A percentile compares a stretch with the other conserved stretches of the same genome.
Conservation (phyloP, 306 rosid genomes). For the Glycine tomentella region DNA sequence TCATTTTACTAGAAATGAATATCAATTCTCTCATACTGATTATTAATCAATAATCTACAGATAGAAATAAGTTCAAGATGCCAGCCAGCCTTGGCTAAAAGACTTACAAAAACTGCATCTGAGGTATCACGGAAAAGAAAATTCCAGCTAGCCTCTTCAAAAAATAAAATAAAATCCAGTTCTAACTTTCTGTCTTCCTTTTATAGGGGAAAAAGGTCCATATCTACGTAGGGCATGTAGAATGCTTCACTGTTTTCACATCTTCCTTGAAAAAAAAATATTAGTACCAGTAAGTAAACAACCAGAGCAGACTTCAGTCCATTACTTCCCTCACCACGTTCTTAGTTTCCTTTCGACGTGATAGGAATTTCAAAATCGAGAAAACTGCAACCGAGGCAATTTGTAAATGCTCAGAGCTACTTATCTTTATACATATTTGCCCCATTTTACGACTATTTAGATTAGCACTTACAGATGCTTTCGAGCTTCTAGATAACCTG, state of each 20-base stretch:
- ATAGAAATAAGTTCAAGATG: constrained; percentile 37
- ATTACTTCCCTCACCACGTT: constrained; percentile 41
- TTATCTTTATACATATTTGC: constrained; percentile 70
- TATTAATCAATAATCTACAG: constrained; percentile 39
- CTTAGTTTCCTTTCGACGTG: constrained; percentile 53
- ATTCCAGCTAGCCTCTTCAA: constrained; percentile 38
- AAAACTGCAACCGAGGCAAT: constrained; percentile 72
- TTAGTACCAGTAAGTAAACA: constrained; percentile 6
- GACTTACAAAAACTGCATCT: constrained; percentile 44
- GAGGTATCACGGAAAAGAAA: constrained; percentile 30
- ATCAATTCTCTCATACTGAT: constrained; percentile 41
- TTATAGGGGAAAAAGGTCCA: constrained; percentile 23
- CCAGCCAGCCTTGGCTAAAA: constrained; percentile 47
- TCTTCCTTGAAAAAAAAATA: constrained; percentile 41
- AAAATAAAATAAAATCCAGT: constrained; percentile 9
- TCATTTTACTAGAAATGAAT: constrained; percentile 45
- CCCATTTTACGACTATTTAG: constrained; percentile 93
- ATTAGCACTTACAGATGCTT: constrained; percentile 72
- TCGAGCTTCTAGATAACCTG: constrained; percentile 69
- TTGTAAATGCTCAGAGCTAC: constrained; percentile 87
- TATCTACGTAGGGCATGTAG: constrained; percentile 36
- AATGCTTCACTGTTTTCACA: constrained; percentile 39
- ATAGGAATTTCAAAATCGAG: constrained; percentile 68
- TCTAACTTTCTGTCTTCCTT: constrained; percentile 21
- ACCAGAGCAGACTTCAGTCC: constrained; percentile 46